These are phyloP conservation scores for Senecio squalidus DNA, from an alignment of 140 eudicot genomes.

Conservation along the genomic window DNA sequence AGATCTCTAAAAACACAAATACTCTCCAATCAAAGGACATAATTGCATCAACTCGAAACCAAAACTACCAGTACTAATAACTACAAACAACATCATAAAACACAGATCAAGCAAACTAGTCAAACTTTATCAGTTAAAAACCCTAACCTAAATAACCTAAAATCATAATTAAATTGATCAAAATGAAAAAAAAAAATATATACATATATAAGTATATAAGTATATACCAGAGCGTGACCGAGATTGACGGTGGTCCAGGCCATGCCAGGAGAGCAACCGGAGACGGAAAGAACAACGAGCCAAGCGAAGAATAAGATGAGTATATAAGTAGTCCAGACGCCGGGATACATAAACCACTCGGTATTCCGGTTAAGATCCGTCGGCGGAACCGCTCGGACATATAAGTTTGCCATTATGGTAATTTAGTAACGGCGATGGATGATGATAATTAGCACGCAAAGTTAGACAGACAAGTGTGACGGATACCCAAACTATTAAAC, in stretches of 20 bases:
- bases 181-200: not conserved
- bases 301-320: conserved; percentile 74
- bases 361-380: conserved; percentile 92
- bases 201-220: too few relatives aligned
- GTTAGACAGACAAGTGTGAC: conserved; percentile 5
- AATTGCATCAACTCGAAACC: too few relatives aligned
- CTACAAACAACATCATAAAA: not conserved
- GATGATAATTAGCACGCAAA: conserved; percentile 28
- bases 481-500: conserved; percentile 14
- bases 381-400: conserved; percentile 76
- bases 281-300: conserved; percentile 76
- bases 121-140: conserved; percentile 13
- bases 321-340: conserved; percentile 94
- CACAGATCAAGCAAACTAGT: not conserved
- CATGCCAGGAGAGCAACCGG: conserved; percentile 88
- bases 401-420: conserved; percentile 43
- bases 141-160: conserved; percentile 15
- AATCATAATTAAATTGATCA: conserved; percentile 6
- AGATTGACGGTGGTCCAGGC: conserved; percentile 93
- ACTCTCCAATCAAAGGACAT: conserved; percentile 3
- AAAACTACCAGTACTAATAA: too few relatives aligned
- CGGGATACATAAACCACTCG: conserved; percentile 96
- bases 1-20: too few relatives aligned
- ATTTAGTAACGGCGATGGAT: conserved; percentile 15
- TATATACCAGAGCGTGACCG: conserved; percentile 63